phyloP scores from a whole-genome alignment of 2,329 filamentous ascomycete genomes.

The Alternaria longipes region DNA sequence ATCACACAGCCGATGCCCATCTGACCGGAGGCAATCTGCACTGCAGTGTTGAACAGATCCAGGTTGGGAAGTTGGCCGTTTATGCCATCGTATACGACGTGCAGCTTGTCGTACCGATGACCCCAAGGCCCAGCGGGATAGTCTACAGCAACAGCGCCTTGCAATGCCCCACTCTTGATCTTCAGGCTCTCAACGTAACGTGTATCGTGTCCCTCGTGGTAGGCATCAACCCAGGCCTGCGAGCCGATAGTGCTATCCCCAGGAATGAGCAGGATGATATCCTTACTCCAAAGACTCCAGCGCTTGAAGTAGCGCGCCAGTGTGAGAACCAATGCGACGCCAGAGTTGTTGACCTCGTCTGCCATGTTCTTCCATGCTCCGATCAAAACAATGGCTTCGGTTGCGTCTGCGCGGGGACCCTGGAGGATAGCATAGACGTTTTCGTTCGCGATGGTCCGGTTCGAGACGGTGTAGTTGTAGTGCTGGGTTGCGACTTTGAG shows the following conservation, averaged over 20 bases:
- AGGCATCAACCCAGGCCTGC: slow-evolving; percentile 97
- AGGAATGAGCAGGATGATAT: slow-evolving; percentile 91
- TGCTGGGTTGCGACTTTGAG: slow-evolving; percentile 89
- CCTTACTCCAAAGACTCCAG: slow-evolving; percentile 99
- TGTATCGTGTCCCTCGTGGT: slow-evolving; percentile 86
- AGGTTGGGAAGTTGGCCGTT: slow-evolving; percentile 96
- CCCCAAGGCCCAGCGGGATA: slow-evolving; percentile 77
- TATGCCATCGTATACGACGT: slow-evolving; percentile 92
- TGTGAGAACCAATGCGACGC: slow-evolving; percentile 84
- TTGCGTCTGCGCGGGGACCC: slow-evolving; percentile 93
- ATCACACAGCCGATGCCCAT: slow-evolving; percentile 87
- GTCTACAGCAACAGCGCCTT: slow-evolving; percentile 92
- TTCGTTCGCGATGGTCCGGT: slow-evolving; percentile 77
- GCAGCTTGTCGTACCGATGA: slow-evolving; percentile 83
- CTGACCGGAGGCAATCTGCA: slow-evolving; percentile 85
- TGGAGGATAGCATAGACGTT: slow-evolving; percentile 95
- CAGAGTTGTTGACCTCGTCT: slow-evolving; percentile 81
- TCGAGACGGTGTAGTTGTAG: slow-evolving; percentile 84
- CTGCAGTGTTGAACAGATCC: slow-evolving; percentile 93
- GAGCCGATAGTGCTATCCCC: slow-evolving; percentile 89
- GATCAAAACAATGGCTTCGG: slow-evolving; percentile 93
- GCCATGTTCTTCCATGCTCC: slow-evolving; percentile 88
- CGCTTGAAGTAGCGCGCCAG: slow-evolving; percentile 94
- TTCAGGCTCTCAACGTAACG: slow-evolving; percentile 76
- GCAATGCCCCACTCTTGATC: slow-evolving; percentile 90